Base-by-base conservation (phyloP, 2,329 filamentous ascomycete genomes). In the Alternaria arborescens region DNA sequence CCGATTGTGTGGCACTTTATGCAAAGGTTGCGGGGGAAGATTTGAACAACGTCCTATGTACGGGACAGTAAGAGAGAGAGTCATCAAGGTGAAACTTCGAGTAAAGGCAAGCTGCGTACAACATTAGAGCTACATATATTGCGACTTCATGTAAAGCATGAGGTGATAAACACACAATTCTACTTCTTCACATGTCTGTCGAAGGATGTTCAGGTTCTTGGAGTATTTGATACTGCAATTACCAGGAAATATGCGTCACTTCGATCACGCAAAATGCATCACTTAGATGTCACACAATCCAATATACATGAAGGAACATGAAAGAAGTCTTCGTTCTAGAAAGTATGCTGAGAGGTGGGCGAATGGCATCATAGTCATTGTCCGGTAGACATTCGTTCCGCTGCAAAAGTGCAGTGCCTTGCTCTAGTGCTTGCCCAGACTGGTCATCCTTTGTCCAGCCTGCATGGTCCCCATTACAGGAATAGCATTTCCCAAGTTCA, bases 361-460 rank as follows among this genome's bases (percentile, higher is more conserved):
- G 66, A 66, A 71, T 69, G 68, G 60, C 60, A 71, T 63, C 56
- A 63, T 61, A 66, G 55, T 64, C 61, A 60, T 61, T 62, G 67
- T 52, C 64, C 59, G 60, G 57, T 60, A 58, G 60, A 60, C 63
- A 66, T 58, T 62, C 58, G 60, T 34, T 52, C 52, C 53, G 57
- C 54, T 50, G 52, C 42, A 53, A 43, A 48, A 42, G 40, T 46
- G 58, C 55, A 53, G 38, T 55, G 53, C 66, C 46, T 64, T 56
- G 61, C 62, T 61, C 64, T 64, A 67, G 58, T 60, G 66, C 67
- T 67, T 56, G 68, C 66, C 65, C 61, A 71, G 64, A 58, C 65
- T 32, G 57, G 55, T 55, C 62, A 41, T 63, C 58, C 62, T 55
- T 32, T 57, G 60, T 44, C 55, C 58, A 62, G 52, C 50, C 52